Conservation (phyloP, 192 early-diverging fungal species). For the Pilobolus umbonatus region DNA sequence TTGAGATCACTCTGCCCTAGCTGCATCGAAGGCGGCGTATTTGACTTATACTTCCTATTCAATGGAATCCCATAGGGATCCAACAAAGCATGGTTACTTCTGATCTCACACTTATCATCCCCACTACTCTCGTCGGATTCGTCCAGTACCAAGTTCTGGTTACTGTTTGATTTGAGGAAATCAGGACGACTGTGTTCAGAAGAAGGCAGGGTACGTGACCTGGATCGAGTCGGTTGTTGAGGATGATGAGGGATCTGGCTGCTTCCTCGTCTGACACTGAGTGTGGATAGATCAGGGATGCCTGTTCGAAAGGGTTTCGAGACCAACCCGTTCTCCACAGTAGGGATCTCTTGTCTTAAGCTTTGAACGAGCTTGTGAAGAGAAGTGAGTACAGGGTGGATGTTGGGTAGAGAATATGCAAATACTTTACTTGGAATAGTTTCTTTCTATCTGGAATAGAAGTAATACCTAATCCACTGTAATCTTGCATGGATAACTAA, state of each 20-base stretch:
- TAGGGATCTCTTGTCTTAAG: conserved; percentile 35
- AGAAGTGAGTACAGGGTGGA: too few species aligned
- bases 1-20: conserved; percentile 49
- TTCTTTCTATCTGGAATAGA: conserved; percentile 55
- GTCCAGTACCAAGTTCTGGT: conserved; percentile 6
- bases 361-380: conserved; percentile 27
- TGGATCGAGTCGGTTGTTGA: conserved; percentile 11
- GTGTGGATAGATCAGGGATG: conserved; percentile 3
- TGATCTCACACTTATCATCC: conserved; percentile 10
- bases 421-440: conserved; percentile 49
- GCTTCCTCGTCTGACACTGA: conserved; percentile 1
- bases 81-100: conserved; percentile 41
- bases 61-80: conserved; percentile 76
- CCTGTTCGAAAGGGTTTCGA: conserved; percentile 9
- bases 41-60: background rate
- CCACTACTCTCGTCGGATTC: conserved; percentile 18
- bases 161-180: conserved; percentile 6
- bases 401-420: too few species aligned
- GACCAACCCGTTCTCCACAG: conserved; percentile 33
- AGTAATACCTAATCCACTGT: conserved; percentile 50
- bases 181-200: conserved; percentile 6
- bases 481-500: conserved; percentile 80
- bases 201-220: conserved; percentile 16
- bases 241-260: background rate
- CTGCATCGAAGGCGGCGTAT: background rate